Evolutionary conservation across 179 eudicot species (phyloP), one percentile per base, ranked within the genome.

Genomic region (Nepenthes alata): DNA sequence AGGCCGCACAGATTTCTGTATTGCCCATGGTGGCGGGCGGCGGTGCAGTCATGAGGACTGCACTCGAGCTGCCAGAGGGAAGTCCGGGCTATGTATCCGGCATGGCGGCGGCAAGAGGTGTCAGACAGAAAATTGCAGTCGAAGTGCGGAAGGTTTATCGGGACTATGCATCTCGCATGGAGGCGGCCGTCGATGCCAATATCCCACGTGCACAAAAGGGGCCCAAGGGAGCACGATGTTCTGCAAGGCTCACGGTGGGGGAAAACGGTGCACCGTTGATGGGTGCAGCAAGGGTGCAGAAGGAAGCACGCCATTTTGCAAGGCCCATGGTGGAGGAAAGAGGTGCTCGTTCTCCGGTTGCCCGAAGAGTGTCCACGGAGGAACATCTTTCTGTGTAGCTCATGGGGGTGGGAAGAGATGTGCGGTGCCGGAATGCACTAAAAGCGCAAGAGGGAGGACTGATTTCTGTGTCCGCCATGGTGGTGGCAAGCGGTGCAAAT

Each of bases 71-170:
- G 69, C 69, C 3, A 64, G 74, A 48, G 69, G 74, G 11, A 47
- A 54, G 57, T 64, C 69, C 12, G 74, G 74, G 45, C n/a, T 64
- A 44, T 70, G 74, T 39, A 54, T 70, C 13, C 65, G 65, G 8
- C 74, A 64, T 65, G 74, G 74, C n/a, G 74, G 74, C 4, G 69
- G 74, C 15, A 64, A 59, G 57, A 64, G 74, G 41, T 70, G 74
- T 5, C 48, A 59, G 60, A 45, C 37, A 7, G 74, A 64, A 47
- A 59, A 64, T 5, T 70, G 74, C 53, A 35, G 56, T 11, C 48
- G 41, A 37, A 70, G 69, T 37, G 74, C 74, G 0, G 74, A 64
- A 13, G 74, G 69, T 4, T 9, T 14, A 2, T 64, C 69, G 2
- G 69, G 74, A 5, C 65, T 64, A 13, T 71, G 75, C 47, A 71